Conservation (phyloP, 805 yeast genomes). For the Lachancea sp. region DNA sequence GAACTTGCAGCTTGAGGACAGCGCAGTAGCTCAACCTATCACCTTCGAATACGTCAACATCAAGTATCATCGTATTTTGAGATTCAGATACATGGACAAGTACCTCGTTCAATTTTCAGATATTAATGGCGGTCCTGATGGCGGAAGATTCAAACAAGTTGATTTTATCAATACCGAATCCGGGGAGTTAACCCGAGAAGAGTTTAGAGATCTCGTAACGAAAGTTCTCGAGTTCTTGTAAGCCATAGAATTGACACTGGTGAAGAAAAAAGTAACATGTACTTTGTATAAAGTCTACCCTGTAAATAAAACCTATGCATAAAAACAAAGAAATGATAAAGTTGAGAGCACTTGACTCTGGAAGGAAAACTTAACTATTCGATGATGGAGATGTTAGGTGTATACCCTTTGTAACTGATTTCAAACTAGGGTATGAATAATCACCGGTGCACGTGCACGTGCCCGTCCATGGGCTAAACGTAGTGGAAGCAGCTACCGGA, state of each 20-base stretch:
- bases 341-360: too few species aligned
- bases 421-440: too few species aligned
- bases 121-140: conserved; percentile 24
- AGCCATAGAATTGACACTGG: background rate
- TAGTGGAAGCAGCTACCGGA: too few species aligned
- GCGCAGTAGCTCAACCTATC: conserved; percentile 7
- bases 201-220: conserved; percentile 15
- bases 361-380: too few species aligned
- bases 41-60: conserved; percentile 21
- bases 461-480: too few species aligned
- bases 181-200: conserved; percentile 11
- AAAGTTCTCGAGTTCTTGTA: conserved; percentile 13
- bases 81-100: conserved; percentile 25
- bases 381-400: too few species aligned
- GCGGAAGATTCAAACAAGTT: conserved; percentile 25
- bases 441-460: too few species aligned
- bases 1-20: conserved; percentile 12
- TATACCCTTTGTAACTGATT: too few species aligned
- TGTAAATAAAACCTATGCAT: conserved; percentile 7
- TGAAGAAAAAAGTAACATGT: background rate
- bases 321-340: too few species aligned
- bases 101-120: conserved; percentile 30
- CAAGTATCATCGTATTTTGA: conserved; percentile 23
- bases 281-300: too few species aligned
- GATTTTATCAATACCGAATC: conserved; percentile 23